A percentile compares a stretch with the other conserved stretches of the same genome.
These are phyloP conservation scores for Aurinia saxatilis DNA, from an alignment of 345 rosid species.

Conservation along the genomic window DNA sequence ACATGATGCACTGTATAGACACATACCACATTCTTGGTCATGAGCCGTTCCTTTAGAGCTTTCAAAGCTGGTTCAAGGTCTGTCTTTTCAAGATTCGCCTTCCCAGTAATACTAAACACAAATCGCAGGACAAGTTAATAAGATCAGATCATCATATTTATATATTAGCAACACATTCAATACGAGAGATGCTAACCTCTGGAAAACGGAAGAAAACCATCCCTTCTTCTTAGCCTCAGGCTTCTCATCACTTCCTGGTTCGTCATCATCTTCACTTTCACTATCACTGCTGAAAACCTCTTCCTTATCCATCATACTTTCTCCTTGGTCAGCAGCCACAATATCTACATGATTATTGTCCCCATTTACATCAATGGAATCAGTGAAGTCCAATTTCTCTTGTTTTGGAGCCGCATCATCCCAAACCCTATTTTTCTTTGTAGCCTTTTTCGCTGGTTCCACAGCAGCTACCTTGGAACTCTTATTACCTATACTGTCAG, in stretches of 20 bases:
- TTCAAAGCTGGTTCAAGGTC: slow-evolving; percentile 92
- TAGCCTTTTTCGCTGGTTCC: slow-evolving; percentile 69
- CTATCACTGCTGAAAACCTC: slow-evolving; percentile 83
- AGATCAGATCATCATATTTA: neutral
- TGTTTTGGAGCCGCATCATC: slow-evolving; percentile 63
- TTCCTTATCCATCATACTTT: slow-evolving; percentile 98
- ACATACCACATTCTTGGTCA: slow-evolving; percentile 99
- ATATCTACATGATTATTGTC: slow-evolving; percentile 42
- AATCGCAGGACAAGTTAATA: slow-evolving; percentile 1
- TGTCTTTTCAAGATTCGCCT: slow-evolving; percentile 86
- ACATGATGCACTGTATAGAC: neutral
- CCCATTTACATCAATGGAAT: slow-evolving; percentile 52
- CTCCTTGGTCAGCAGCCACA: slow-evolving; percentile 79
- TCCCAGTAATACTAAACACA: slow-evolving; percentile 82
- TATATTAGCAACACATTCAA: neutral
- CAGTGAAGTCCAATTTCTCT: slow-evolving; percentile 79
- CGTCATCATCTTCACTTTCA: slow-evolving; percentile 73
- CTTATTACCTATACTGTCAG: slow-evolving; percentile 63
- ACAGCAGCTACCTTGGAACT: slow-evolving; percentile 42
- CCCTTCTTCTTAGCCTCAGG: slow-evolving; percentile 78
- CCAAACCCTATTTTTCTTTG: slow-evolving; percentile 95
- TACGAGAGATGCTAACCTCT: slow-evolving; percentile 49
- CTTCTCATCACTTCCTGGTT: slow-evolving; percentile 51
- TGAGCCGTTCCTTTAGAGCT: slow-evolving; percentile 94
- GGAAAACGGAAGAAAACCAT: slow-evolving; percentile 96